Evolutionary conservation across 768 basidiomycete species (phyloP), one percentile per base, ranked within the genome.

Genomic region (Suillus weaverae): DNA sequence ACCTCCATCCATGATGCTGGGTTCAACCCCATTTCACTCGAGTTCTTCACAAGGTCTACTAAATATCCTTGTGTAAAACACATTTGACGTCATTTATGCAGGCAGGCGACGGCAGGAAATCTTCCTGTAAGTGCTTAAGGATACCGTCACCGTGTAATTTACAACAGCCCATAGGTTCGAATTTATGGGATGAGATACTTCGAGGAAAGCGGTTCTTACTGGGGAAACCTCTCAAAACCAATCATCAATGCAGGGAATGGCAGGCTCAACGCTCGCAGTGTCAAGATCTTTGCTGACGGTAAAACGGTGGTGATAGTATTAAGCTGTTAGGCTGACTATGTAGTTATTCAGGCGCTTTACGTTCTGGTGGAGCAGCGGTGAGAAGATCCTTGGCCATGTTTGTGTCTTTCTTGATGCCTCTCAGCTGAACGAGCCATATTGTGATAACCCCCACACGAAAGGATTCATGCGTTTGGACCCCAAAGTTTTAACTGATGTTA

Each of bases 1-100:
- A 95, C 94, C 0, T 86, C 89, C 1, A 85, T 97, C 44, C 94
- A 96, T 72, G 95, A 97, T 74, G 95, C 95, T 14, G 90, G 88
- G 18, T 80, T 92, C 51, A 79, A 85, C 64, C 88, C 89, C 22
- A 76, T 75, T 14, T 90, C 90, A n/a, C 79, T 94, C 51, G 82
- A 82, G 2, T 92, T 96, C 72, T 94, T 91, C 79, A 83, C 82
- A 70, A 81, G 82, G 91, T 94, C 65, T 50, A 7, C 35, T 11
- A 43, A 7, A 9, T 1, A n/a, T 26, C 4, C 11, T 41, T 20
- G 66, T 65, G 63, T 67, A 43, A 59, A 41, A 32, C 9, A 32
- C 2, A 59, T 20, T 13, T 59, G 18, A 33, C 44, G 53, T 46
- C n/a, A 35, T 51, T 62, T 48, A 51, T 56, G 57, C 72, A 95